phyloP scores from a whole-genome alignment of 148 eudicot genomes.

The Chenopodium formosanum region DNA sequence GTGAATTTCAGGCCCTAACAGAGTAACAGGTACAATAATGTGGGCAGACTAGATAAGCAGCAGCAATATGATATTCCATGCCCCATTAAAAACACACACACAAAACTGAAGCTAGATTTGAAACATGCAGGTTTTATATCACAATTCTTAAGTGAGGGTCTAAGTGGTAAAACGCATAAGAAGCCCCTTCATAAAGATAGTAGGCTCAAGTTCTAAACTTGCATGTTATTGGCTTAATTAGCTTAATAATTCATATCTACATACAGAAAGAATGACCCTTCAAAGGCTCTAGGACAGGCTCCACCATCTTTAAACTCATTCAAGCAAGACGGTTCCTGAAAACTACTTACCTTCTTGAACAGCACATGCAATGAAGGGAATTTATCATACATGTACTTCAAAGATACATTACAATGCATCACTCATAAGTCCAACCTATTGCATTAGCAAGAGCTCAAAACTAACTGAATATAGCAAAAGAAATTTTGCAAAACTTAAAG shows the following conservation, averaged over 20 bases:
- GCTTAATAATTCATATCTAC: not conserved
- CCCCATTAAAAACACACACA: not conserved
- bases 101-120: not conserved
- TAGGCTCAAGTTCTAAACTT: not conserved
- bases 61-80: not conserved
- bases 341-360: not conserved
- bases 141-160: not conserved
- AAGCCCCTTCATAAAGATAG: not conserved
- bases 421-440: not conserved
- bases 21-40: not conserved
- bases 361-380: not conserved
- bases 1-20: not conserved
- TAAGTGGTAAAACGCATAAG: not conserved
- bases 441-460: not conserved
- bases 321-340: not conserved
- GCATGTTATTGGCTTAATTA: not conserved
- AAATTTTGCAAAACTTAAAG: not conserved
- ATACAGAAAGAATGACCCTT: not conserved
- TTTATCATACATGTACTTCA: not conserved
- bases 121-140: not conserved
- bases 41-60: not conserved
- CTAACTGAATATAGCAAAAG: not conserved
- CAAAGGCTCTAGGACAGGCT: not conserved
- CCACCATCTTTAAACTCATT: not conserved
- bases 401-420: not conserved